Conservation (phyloP, 2,329 filamentous ascomycete species). For the Blastomyces parvus region DNA sequence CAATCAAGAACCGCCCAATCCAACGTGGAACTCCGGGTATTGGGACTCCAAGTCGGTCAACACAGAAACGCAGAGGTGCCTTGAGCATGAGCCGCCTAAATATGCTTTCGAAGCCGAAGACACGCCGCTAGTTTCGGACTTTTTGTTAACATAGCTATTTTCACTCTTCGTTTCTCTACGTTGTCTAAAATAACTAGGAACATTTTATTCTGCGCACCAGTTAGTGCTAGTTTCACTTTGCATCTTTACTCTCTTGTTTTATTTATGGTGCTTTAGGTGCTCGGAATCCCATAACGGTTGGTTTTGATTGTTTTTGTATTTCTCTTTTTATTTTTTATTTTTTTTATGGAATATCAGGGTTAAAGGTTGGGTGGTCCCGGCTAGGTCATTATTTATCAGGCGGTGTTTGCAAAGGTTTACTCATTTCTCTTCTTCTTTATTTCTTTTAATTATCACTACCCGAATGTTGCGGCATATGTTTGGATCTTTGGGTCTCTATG, state of each 20-base stretch:
- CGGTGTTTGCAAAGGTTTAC: neutral
- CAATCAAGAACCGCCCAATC: conserved; percentile 22
- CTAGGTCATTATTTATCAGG: neutral
- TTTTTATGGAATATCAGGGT: neutral
- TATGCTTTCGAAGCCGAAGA: conserved; percentile 40
- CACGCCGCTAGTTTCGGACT: conserved; percentile 22
- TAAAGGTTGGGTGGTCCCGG: neutral
- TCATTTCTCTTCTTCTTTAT: neutral
- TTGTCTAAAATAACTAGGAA: neutral
- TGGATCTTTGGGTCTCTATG: neutral
- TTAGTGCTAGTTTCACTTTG: neutral
- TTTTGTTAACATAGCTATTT: neutral
- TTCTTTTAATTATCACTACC: neutral
- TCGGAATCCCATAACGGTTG: neutral
- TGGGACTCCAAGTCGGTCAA: conserved; percentile 20
- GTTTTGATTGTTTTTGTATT: neutral
- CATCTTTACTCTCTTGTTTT: neutral
- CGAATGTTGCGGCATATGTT: neutral
- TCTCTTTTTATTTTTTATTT: neutral
- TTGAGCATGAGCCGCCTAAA: conserved; percentile 41
- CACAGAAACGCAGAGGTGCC: conserved; percentile 23
- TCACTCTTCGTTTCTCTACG: neutral
- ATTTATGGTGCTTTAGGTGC: neutral
- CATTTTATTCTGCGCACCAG: neutral
- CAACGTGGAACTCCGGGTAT: conserved; percentile 10